Base-by-base conservation (phyloP, 2,329 filamentous ascomycete species). In the Trichoderma sp. region DNA sequence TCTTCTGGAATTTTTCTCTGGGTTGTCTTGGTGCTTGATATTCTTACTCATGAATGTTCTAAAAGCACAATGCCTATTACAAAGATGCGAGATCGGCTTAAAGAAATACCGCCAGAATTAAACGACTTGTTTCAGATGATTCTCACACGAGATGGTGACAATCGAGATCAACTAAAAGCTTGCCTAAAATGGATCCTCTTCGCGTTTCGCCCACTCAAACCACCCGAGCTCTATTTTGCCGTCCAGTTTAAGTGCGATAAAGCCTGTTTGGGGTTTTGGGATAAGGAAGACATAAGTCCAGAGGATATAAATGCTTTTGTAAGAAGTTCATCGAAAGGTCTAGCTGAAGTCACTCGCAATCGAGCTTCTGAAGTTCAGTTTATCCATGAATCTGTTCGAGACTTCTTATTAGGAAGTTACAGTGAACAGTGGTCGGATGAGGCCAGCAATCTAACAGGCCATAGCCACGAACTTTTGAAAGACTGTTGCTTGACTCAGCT, bases 161-260 rank as follows among this genome's bases (percentile, higher is more conserved):
- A 85, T 4, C 74, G 76, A 52, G 76, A 83, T 0, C 75, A 79
- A 0, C 69, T 88, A 0, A 66, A 80, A 0, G 69, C 85, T 0
- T 87, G 82, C 37, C 69, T 89, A 0, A 80, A 68, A 26, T 89
- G 83, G 83, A 77, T 90, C 0, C 76, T 89, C 0, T 88, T 82
- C 28, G 79, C 87, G 0, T 76, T 73, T 5, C 71, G 76, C 0
- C 83, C 86, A 0, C 67, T 89, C 0, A 77, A 56, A 0, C 81
- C 76, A 0, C 71, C 79, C 0, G 81, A 88, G 70, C 77, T 86
- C 0, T 86, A 84, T 70, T 73, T 72, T 6, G 77, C 75, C 0
- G 52, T 76, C 0, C 46, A 72, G 18, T 59, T 71, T n/a, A 37
- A 70, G 7, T 2, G 3, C 10, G 0, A 65, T 2, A 0, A 14